Percentiles rank a stretch among this genome's conserved stretches.
Conservation (phyloP, 305 asterid genomes). For the Fraxinus velutina region DNA sequence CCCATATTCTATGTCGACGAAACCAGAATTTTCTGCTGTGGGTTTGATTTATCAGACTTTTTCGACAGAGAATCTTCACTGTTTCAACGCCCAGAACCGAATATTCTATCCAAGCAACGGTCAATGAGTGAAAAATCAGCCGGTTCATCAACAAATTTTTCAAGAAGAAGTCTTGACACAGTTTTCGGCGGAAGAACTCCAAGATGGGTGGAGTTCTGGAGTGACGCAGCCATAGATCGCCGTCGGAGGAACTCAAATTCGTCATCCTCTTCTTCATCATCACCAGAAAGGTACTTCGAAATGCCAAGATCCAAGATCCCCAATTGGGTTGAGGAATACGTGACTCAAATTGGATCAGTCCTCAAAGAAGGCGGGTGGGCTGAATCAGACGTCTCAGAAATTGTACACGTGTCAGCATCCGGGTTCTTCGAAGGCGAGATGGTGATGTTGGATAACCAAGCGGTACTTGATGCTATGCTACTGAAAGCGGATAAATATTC, state of each 20-base stretch:
- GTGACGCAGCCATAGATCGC: constrained; percentile 15
- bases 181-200: constrained; percentile 4
- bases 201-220: constrained; percentile 25
- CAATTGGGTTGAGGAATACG: constrained; percentile 79
- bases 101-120: constrained; percentile 37
- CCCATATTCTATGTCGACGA: constrained; percentile 91
- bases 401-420: constrained; percentile 66
- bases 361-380: constrained; percentile 80
- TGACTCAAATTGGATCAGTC: constrained; percentile 70
- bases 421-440: constrained; percentile 84
- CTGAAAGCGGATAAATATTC: constrained; percentile 87
- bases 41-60: constrained; percentile 75
- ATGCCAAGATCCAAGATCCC: constrained; percentile 63
- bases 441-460: constrained; percentile 75
- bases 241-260: constrained; percentile 17
- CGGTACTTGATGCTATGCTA: constrained; percentile 74
- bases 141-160: constrained; percentile 3
- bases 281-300: constrained; percentile 67
- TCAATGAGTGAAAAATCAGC: constrained; percentile 18
- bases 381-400: constrained; percentile 81
- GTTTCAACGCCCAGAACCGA: constrained; percentile 35
- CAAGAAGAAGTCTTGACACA: constrained; percentile 11
- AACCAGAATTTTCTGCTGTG: constrained; percentile 73
- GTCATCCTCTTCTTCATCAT: constrained; percentile 52
- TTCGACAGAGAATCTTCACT: constrained; percentile 73